Percentiles rank a stretch among this genome's conserved stretches.
Conservation (phyloP, 2,329 filamentous ascomycete genomes). For the Colletotrichum paranaense region DNA sequence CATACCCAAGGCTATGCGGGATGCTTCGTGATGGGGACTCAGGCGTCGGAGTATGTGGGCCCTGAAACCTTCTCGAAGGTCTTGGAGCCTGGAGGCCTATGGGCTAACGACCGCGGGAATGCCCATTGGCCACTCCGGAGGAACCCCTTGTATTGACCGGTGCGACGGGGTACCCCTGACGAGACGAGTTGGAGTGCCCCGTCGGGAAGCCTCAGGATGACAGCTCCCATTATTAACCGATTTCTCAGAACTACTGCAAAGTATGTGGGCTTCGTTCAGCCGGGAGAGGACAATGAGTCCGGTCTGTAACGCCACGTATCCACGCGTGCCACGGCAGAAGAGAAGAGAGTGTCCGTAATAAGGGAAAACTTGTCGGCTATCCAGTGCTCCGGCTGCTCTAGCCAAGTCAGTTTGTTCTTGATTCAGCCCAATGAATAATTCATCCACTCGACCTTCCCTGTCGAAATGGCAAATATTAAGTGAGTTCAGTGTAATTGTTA, state of each 20-base stretch:
- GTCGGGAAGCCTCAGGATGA: conserved; percentile 30
- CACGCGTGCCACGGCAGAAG: conserved; percentile 3
- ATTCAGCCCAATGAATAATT: conserved; percentile 14
- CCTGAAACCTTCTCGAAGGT: conserved; percentile 39
- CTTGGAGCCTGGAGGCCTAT: conserved; percentile 20
- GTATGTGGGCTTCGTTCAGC: conserved; percentile 7
- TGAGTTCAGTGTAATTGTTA: neutral
- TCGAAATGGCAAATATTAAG: neutral
- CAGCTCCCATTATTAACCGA: conserved; percentile 21
- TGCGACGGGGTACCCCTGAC: conserved; percentile 17
- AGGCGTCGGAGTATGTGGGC: conserved; percentile 21
- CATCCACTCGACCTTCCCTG: neutral
- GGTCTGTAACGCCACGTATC: conserved; percentile 27
- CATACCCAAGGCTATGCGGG: conserved; percentile 31
- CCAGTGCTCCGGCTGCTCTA: conserved; percentile 5
- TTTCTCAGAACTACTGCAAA: conserved; percentile 8
- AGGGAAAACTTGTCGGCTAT: neutral
- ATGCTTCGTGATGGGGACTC: conserved; percentile 21
- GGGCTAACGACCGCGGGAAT: conserved; percentile 32
- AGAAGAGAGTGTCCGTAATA: neutral
- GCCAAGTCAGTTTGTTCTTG: neutral
- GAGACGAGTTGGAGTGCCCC: neutral
- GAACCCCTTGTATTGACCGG: conserved; percentile 2
- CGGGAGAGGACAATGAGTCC: neutral
- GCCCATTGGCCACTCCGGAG: conserved; percentile 32